Conservation (phyloP, 371 early-diverging fungal species). For the Syncephalastrum sp. region DNA sequence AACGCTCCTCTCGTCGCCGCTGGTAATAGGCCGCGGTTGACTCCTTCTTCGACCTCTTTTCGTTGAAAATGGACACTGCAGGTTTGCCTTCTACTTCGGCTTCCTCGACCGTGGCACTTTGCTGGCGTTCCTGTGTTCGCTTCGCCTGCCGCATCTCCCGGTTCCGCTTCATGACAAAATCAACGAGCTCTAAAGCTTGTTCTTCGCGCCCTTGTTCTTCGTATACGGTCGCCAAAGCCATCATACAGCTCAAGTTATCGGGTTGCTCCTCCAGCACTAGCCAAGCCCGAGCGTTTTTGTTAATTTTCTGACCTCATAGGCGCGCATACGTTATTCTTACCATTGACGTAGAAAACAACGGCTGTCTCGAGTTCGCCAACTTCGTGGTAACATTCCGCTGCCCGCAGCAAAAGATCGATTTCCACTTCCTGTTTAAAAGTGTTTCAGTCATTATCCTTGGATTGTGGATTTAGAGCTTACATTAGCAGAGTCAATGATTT, state of each 20-base stretch:
- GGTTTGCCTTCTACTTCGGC: slow-evolving; percentile 8
- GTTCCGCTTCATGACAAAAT: slow-evolving; percentile 42
- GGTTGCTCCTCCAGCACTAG: slow-evolving; percentile 54
- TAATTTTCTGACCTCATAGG: no score
- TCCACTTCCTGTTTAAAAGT: slow-evolving; percentile 37
- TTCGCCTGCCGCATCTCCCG: slow-evolving; percentile 25
- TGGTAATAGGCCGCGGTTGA: neutral
- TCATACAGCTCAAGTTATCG: slow-evolving; percentile 70
- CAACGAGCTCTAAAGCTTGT: slow-evolving; percentile 64
- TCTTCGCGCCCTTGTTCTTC: slow-evolving; percentile 82
- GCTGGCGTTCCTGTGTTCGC: slow-evolving; percentile 6
- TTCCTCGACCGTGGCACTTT: neutral
- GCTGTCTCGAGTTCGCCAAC: slow-evolving; percentile 67
- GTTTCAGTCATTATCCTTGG: neutral
- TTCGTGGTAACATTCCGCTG: slow-evolving; percentile 73
- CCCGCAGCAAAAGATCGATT: slow-evolving; percentile 47
- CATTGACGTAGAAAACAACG: slow-evolving; percentile 54
- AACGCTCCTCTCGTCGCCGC: no score
- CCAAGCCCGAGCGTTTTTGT: neutral
- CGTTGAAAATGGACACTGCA: slow-evolving; percentile 29
- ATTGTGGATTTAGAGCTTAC: slow-evolving; percentile 28
- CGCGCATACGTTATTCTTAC: slow-evolving; percentile 11
- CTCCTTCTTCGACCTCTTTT: slow-evolving; percentile 25
- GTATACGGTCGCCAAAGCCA: slow-evolving; percentile 80
- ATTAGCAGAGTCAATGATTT: slow-evolving; percentile 54